phyloP scores from a whole-genome alignment of 495 filamentous ascomycete genomes.

The Penicillium arizonense region DNA sequence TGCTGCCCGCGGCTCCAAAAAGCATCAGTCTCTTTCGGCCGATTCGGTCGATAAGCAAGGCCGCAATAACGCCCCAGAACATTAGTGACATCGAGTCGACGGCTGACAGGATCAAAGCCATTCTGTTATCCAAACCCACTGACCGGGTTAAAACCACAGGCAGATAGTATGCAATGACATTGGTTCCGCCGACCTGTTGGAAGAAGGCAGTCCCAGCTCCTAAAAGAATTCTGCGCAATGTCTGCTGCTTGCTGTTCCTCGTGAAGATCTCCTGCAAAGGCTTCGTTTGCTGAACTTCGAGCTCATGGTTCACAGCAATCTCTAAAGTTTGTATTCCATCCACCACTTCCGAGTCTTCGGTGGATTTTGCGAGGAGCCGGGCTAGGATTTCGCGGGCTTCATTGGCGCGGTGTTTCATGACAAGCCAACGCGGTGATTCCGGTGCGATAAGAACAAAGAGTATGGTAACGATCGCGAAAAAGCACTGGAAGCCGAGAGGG shows the following conservation, averaged over 20 bases:
- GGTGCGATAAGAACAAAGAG: constrained; percentile 44
- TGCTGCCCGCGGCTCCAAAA: constrained; percentile 7
- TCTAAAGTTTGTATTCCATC: not conserved
- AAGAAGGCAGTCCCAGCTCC: constrained; percentile 7
- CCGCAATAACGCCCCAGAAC: constrained; percentile 14
- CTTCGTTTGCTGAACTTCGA: constrained; percentile 13
- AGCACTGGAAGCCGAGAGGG: constrained; percentile 47
- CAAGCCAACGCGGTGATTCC: constrained; percentile 43
- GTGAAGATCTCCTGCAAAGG: not conserved
- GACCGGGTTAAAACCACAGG: constrained; percentile 7
- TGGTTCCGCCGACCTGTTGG: constrained; percentile 8
- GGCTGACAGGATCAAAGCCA: constrained; percentile 7
- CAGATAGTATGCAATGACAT: constrained; percentile 10
- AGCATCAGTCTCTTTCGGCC: constrained; percentile 11
- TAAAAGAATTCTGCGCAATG: constrained; percentile 4
- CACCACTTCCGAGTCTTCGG: not conserved
- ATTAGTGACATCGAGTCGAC: constrained; percentile 14
- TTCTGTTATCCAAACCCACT: not conserved
- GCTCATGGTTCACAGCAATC: constrained; percentile 1
- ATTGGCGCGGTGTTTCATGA: constrained; percentile 5
- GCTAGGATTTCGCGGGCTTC: not conserved
- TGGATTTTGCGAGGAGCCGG: not conserved
- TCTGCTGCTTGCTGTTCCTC: not conserved
- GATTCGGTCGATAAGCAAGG: constrained; percentile 10
- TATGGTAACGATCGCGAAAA: constrained; percentile 46